Base-by-base conservation (phyloP, 768 basidiomycete genomes). In the Mycena alexandri region DNA sequence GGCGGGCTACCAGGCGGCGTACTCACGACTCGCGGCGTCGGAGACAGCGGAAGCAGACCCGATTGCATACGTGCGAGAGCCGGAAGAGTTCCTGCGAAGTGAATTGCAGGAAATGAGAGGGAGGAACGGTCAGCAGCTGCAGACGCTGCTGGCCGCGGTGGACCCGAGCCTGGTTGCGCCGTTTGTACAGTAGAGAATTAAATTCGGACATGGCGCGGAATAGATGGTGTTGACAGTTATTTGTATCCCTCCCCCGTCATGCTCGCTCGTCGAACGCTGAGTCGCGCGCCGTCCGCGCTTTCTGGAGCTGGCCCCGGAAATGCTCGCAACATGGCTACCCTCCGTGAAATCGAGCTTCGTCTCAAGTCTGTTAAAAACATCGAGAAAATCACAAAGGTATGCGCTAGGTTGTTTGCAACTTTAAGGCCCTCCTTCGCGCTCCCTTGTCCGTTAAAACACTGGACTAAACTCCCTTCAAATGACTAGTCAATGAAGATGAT, bases 281-380 rank as follows among this genome's bases (percentile, higher is more conserved):
- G 61, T 46, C 69, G 69, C 56, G 69, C 69, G 38, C 69, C 69
- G 44, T 43, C 56, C 29, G 69, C 34, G 56, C 52, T 70, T 67
- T 63, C 69, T 60, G 69, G 56, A 47, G 69, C 69, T 63, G 69
- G 69, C 57, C 61, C 69, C 51, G 69, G 69, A 63, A 70, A 67
- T 67, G 89, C 91, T 76, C 89, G 93, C 75, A 95, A 93, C 82
- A 95, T 95, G 96, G 98, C 97, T 46, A 99, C 98, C 67, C 90
- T 99, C 72, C 92, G 96, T 72, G 97, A 99, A 84, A 93, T 99
- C 77, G 97, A 99, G 86, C 81, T 94, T 79, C 91, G 97, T 75
- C 87, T 94, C 82, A 94, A 97, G 89, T 98, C 95, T 52, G 97
- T 98, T 76, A 87, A 88, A 80, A 98, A 98, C 85, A 97, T 97